phyloP scores from a whole-genome alignment of 176 grass and related monocot species.

The Lolium multiflorum region DNA sequence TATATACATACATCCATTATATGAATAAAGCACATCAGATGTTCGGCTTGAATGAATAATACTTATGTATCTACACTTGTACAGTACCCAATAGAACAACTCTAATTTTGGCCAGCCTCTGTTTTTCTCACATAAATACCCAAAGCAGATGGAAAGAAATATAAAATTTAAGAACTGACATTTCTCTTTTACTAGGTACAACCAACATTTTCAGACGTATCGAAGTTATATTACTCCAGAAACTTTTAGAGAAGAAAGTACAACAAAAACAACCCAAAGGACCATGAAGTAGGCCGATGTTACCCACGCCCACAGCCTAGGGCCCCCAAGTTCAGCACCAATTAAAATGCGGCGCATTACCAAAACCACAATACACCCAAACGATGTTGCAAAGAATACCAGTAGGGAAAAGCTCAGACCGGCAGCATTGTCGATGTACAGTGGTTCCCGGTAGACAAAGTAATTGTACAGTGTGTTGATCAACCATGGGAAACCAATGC shows the following conservation, averaged over 20 bases:
- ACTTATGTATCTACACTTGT: constrained; percentile 22
- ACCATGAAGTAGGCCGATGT: constrained; percentile 79
- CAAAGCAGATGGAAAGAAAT: neutral
- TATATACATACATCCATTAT: neutral
- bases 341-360: constrained; percentile 68
- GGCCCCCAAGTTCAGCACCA: constrained; percentile 86
- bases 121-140: neutral
- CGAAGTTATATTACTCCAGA: constrained; percentile 66
- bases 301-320: constrained; percentile 76
- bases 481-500: constrained; percentile 84
- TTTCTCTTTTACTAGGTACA: neutral
- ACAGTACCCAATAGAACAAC: constrained; percentile 2
- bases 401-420: constrained; percentile 91
- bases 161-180: neutral
- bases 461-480: constrained; percentile 86
- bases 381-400: constrained; percentile 83
- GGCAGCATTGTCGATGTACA: constrained; percentile 77
- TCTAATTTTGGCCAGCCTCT: neutral
- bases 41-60: constrained; percentile 1
- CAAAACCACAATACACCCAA: constrained; percentile 73
- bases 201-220: neutral
- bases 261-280: constrained; percentile 85
- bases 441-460: constrained; percentile 66
- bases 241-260: constrained; percentile 74
- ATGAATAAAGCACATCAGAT: constrained; percentile 10